Evolutionary conservation across 2,329 filamentous ascomycete species (phyloP), one percentile per base, ranked within the genome.

Genomic region (Diplodia corticola): DNA sequence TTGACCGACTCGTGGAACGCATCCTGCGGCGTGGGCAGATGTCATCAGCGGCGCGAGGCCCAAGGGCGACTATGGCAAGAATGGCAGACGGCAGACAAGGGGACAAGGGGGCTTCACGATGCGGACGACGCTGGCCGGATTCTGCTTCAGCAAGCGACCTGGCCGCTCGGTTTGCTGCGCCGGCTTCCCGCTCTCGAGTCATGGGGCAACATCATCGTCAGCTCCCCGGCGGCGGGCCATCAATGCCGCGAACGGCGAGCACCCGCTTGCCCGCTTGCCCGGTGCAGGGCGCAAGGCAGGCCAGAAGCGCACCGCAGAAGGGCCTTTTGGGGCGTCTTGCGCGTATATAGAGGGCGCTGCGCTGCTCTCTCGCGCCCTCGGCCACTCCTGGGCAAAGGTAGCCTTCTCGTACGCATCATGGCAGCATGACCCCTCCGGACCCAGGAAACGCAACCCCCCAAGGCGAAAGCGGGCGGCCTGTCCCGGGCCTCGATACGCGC

Each of bases 321-420:
- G 74, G 71, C 74, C 75, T 76, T 76, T 73, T 70, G 44, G 26
- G 57, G 61, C 51, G 20, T 61, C 33, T 22, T 30, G 30, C 28
- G 65, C 64, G 68, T 68, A 67, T 67, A 73, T 75, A 74, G 75
- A 76, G 73, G 69, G 69, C 66, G 67, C 53, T 67, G 66, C 61
- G 70, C 70, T 69, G 69, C 71, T 54, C 61, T 28, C 20, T 26
- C 40, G 9, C 44, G 57, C 24, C 28, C 44, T 22, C 37, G 17
- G 13, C 15, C n/a, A 5, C 28, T 13, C n/a, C 17, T 22, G 4
- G 30, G 57, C 40, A 61, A 59, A 59, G 37, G 37, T 35, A 44
- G 37, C 37, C 55, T 24, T 24, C 28, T 61, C 57, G 57, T 49
- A 61, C 57, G 40, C 55, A 48, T 48, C 55, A 60, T 48, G 55